Base-by-base conservation (phyloP, 805 yeast genomes). In the Suhomyces prunicola region DNA sequence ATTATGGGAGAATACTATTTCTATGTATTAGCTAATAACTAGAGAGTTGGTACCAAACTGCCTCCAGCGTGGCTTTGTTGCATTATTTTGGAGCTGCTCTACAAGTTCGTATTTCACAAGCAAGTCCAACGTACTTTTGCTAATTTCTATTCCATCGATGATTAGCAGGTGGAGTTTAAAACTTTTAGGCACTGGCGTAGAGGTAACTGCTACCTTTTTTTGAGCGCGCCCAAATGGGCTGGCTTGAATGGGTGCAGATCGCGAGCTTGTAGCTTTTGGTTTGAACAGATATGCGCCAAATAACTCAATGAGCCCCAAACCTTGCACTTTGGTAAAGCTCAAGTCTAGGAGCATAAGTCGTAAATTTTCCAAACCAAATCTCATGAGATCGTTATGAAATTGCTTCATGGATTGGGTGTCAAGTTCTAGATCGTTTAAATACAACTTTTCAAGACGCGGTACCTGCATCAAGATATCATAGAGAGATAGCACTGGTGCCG, bases 291-390 rank as follows among this genome's bases (percentile, higher is more conserved):
- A 45, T 4, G 52, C 54, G 15, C 54, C 52, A 33, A 73, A 63
- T 12, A 74, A 57, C 42, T 63, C 65, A 50, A 75, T 65, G 9
- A 75, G 57, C 1, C 77, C 77, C n/a, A 69, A 66, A 1, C 80
- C 80, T 48, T 68, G 72, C 2, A 75, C 60, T 47, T 54, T 60
- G 49, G 73, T 67, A 46, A 70, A 73, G 50, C 78, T 72, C n/a
- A 75, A 51, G 54, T 75, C 79, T 15, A 74, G 52, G 2, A 57
- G 36, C n/a, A 58, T 58, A 26, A 75, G 58, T 2, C 53, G 48
- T 47, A 60, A 53, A 5, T 48, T 51, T 4, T 50, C 50, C 10
- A 56, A 39, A 1, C 68, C 65, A n/a, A 55, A 50, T 5, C 42
- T 44, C 12, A 55, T 53, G 8, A 73, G 52, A 46, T 72, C 77